Evolutionary conservation across 169 alveolate genomes (phyloP), one percentile per base, ranked within the genome.

Genomic region (Theileria equi): DNA sequence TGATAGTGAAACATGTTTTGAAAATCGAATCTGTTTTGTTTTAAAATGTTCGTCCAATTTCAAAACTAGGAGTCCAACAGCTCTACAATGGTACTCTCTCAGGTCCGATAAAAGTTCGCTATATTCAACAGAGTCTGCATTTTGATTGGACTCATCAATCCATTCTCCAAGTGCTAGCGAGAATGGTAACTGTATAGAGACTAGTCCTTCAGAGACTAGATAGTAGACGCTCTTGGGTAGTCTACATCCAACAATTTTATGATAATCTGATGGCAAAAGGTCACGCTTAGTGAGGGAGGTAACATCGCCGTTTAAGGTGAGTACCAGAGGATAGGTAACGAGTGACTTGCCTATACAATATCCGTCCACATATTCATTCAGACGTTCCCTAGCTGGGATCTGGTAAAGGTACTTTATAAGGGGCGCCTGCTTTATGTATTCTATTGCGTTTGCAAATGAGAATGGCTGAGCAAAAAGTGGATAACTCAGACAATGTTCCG

Each of bases 61-160:
- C 21, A 69, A 48, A 6, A 79, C 84, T n/a, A 80, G 61, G 8
- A 86, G 69, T 8, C 89, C 92, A 17, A 86, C 68, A 47, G 85
- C 84, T 64, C 89, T 81, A 48, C 89, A 81, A 53, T 86, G 57
- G 57, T 81, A 86, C 35, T 86, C 92, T 17, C 92, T 69, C n/a
- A 63, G 62, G 50, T 86, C 92, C 41, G 79, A 65, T 19, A 86
- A 32, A 32, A 86, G 62, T 40, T 86, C 92, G 31, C 92, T 26
- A 32, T 66, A 74, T 40, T 86, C 92, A 25, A 69, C 57, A 0
- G 92, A 53, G 43, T 86, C 89, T n/a, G 61, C 69, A 23, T 65
- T 69, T 26, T 80, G 88, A 31, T 62, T 80, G 17, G 82, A 44
- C 47, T 81, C 80, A 23, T 86, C 92, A 13, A 86, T 52, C 92